These are phyloP conservation scores for Lunularia cruciata DNA, from an alignment of 225 moss, liverwort and hornwort genomes.

Conservation along the genomic window DNA sequence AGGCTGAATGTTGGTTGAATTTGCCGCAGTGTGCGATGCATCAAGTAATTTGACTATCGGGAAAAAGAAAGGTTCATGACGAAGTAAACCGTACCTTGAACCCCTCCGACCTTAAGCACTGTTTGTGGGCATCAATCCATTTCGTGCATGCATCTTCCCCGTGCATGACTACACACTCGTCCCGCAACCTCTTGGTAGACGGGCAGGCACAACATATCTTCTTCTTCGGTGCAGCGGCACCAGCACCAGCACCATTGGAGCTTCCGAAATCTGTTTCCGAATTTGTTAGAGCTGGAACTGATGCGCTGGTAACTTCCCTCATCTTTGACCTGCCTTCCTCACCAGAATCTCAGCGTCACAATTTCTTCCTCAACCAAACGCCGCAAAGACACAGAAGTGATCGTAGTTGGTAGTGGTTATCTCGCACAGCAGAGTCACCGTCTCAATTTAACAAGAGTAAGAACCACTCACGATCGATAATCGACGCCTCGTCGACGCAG, in stretches of 20 bases:
- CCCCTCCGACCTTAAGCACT: slow-evolving; percentile 73
- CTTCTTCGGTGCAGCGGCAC: slow-evolving; percentile 54
- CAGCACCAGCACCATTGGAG: background rate
- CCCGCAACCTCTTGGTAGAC: slow-evolving; percentile 71
- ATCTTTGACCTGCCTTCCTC: background rate
- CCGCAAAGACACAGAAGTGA: background rate
- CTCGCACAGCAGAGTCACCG: too few relatives aligned
- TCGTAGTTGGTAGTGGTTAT: too few relatives aligned
- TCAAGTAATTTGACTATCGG: too few relatives aligned
- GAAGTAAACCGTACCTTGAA: slow-evolving; percentile 61
- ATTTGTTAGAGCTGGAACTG: background rate
- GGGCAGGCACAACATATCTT: slow-evolving; percentile 93
- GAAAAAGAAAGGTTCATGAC: too few relatives aligned
- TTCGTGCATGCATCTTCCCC: slow-evolving; percentile 79
- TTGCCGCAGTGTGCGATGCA: too few relatives aligned
- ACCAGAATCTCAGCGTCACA: background rate
- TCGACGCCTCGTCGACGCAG: too few relatives aligned
- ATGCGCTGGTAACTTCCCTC: slow-evolving; percentile 12
- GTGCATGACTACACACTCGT: slow-evolving; percentile 72
- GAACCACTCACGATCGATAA: too few relatives aligned
- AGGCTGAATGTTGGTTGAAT: too few relatives aligned
- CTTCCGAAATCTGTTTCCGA: background rate
- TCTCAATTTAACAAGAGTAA: too few relatives aligned
- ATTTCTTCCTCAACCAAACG: background rate
- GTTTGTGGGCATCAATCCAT: slow-evolving; percentile 83